Percentiles rank a stretch among this genome's conserved stretches.
Evolutionary conservation across 306 rosid species (phyloP).

Genomic region (Vicia villosa): DNA sequence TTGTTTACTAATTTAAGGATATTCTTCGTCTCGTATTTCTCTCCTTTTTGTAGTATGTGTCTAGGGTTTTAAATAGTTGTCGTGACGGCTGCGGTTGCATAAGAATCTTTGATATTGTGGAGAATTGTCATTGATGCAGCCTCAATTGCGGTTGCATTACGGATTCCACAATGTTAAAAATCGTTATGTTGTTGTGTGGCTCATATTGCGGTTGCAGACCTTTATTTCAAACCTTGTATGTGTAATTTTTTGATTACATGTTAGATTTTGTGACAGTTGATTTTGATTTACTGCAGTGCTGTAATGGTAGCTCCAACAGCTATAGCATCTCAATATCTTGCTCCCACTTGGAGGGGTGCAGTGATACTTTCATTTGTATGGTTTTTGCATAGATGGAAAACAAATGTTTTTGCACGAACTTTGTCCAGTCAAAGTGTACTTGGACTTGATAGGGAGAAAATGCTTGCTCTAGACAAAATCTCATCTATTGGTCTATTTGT

Average conservation of each 20-base stretch:
- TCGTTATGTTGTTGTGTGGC: neutral
- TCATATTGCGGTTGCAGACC: neutral
- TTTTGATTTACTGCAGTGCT: constrained; percentile 65
- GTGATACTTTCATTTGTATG: constrained; percentile 75
- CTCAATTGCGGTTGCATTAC: neutral
- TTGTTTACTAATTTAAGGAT: constrained; percentile 27
- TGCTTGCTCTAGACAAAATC: constrained; percentile 72
- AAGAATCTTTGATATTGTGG: neutral
- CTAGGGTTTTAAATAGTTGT: neutral
- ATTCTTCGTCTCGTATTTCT: neutral
- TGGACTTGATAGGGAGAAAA: constrained; percentile 68
- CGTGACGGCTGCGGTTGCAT: neutral
- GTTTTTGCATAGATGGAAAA: constrained; percentile 90
- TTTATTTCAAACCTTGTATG: neutral
- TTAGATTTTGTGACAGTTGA: constrained; percentile 33
- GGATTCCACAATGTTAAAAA: neutral
- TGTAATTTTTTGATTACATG: constrained; percentile 5
- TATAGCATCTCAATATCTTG: constrained; percentile 67
- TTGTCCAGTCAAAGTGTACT: constrained; percentile 44
- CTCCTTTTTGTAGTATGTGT: neutral
- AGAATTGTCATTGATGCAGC: neutral
- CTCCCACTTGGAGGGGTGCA: constrained; percentile 80
- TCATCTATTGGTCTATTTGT: constrained; percentile 80
- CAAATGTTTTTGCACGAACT: constrained; percentile 60
- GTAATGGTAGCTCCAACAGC: constrained; percentile 85